phyloP scores from a whole-genome alignment of 306 rosid species.

The Acacia melanoxylon region DNA sequence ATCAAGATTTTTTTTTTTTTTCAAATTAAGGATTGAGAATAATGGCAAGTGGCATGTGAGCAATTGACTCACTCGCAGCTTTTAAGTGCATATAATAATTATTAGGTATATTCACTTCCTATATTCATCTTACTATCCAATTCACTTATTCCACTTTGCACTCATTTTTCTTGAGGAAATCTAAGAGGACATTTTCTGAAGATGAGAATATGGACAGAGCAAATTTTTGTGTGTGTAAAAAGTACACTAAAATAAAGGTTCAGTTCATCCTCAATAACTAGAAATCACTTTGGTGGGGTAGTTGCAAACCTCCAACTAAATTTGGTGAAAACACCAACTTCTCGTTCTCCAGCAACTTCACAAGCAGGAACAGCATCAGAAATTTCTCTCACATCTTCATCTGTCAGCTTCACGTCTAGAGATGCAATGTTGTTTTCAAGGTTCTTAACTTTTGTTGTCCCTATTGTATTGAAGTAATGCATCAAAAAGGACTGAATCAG shows the following conservation, averaged over 20 bases:
- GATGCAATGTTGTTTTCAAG: conserved; percentile 64
- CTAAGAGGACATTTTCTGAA: background rate
- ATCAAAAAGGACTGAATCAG: conserved; percentile 16
- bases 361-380: conserved; percentile 54
- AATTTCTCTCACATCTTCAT: conserved; percentile 54
- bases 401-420: conserved; percentile 54
- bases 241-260: too few relatives aligned
- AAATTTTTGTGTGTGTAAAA: background rate
- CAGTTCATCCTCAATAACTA: too few relatives aligned
- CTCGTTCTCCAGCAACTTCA: conserved; percentile 58
- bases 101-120: too few relatives aligned
- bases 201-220: background rate
- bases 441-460: conserved; percentile 60
- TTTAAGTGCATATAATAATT: too few relatives aligned
- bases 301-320: too few relatives aligned
- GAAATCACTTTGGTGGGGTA: too few relatives aligned
- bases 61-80: too few relatives aligned
- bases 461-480: conserved; percentile 36
- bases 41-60: too few relatives aligned
- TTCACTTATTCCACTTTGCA: background rate
- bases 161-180: background rate
- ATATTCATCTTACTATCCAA: background rate
- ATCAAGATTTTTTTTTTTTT: too few relatives aligned
- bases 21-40: too few relatives aligned
- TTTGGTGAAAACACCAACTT: conserved; percentile 27